Percentiles rank a stretch among this genome's conserved stretches.
Conservation (phyloP, 371 early-diverging fungal genomes). For the Rhizopus arrhizus region DNA sequence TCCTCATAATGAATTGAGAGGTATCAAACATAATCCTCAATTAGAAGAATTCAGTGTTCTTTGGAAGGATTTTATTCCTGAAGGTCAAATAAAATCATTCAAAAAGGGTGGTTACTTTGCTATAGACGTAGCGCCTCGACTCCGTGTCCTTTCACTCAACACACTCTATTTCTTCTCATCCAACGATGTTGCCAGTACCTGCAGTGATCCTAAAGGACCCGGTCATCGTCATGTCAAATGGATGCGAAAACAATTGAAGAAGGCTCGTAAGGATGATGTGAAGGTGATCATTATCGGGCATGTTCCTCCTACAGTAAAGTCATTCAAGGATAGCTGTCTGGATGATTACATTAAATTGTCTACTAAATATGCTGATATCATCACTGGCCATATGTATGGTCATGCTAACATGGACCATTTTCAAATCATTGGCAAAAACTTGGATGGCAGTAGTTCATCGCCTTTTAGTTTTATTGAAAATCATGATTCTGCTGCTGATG, state of each 20-base stretch:
- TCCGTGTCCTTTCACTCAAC: constrained; percentile 63
- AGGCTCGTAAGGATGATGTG: constrained; percentile 42
- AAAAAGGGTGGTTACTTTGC: constrained; percentile 71
- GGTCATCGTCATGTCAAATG: constrained; percentile 73
- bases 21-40: constrained; percentile 50
- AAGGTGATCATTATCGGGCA: constrained; percentile 75
- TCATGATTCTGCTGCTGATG: background rate
- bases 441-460: constrained; percentile 4
- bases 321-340: constrained; percentile 66
- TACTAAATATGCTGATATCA: constrained; percentile 55
- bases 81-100: constrained; percentile 58
- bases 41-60: constrained; percentile 42
- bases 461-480: too few species aligned
- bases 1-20: constrained; percentile 63
- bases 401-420: constrained; percentile 80
- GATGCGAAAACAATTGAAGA: constrained; percentile 61
- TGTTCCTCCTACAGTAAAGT: constrained; percentile 68
- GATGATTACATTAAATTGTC: constrained; percentile 60
- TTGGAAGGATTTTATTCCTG: constrained; percentile 61
- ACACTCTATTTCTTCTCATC: constrained; percentile 72
- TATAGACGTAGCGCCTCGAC: constrained; percentile 53
- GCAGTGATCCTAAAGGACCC: constrained; percentile 47
- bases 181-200: constrained; percentile 66
- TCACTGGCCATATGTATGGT: constrained; percentile 73
- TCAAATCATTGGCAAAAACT: constrained; percentile 47